Conservation (phyloP, 768 basidiomycete genomes). For the Clitopilus passeckerianus region DNA sequence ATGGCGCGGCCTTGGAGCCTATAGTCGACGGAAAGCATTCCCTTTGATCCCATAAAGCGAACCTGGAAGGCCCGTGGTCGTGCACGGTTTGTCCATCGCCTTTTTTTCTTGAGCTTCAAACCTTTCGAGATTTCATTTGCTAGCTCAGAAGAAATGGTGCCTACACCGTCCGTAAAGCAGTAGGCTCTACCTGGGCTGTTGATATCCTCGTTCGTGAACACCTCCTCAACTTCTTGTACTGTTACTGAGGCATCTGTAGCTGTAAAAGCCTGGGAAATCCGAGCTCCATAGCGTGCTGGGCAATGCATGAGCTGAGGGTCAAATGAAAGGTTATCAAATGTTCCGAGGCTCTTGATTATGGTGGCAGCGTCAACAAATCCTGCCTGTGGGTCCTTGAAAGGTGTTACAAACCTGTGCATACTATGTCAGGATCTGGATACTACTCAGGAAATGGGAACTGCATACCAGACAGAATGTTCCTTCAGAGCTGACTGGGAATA, state of each 20-base stretch:
- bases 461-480: conserved; percentile 51
- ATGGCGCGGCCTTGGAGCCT: conserved; percentile 43
- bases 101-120: conserved; percentile 30
- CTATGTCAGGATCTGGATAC: not conserved
- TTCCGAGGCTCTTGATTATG: conserved; percentile 54
- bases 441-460: not conserved
- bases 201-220: conserved; percentile 34
- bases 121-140: conserved; percentile 44
- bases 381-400: conserved; percentile 33
- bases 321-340: conserved; percentile 40
- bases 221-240: conserved; percentile 39
- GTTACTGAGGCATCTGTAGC: conserved; percentile 59
- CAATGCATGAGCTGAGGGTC: conserved; percentile 48
- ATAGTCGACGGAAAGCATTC: conserved; percentile 58
- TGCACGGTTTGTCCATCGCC: conserved; percentile 22
- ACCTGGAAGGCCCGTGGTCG: conserved; percentile 54
- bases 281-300: conserved; percentile 67
- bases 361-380: conserved; percentile 30
- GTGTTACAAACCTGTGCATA: conserved; percentile 55
- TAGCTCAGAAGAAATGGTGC: conserved; percentile 52
- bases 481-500: conserved; percentile 76
- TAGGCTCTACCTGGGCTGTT: conserved; percentile 26
- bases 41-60: conserved; percentile 61
- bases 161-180: conserved; percentile 69
- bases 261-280: conserved; percentile 72